Conservation (phyloP, 2,329 filamentous ascomycete species). For the Penicillium freii region DNA sequence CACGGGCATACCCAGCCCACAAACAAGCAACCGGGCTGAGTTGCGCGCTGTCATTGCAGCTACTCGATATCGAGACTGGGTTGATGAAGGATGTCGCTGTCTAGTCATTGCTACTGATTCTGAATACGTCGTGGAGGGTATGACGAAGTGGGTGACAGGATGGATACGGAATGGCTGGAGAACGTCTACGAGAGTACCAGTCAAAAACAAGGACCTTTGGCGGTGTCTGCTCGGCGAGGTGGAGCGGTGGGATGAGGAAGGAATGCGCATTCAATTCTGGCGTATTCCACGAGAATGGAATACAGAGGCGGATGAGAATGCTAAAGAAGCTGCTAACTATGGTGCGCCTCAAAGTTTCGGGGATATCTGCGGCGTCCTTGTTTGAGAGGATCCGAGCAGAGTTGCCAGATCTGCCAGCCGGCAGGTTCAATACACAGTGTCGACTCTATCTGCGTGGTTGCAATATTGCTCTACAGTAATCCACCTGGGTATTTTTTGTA, state of each 20-base stretch:
- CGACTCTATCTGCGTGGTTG: too few species aligned
- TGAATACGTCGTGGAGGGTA: slow-evolving; percentile 50
- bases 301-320: background rate
- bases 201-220: slow-evolving; percentile 42
- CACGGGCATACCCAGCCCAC: slow-evolving; percentile 15
- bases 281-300: background rate
- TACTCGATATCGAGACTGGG: slow-evolving; percentile 49
- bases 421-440: background rate
- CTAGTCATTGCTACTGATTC: slow-evolving; percentile 57
- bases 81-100: slow-evolving; percentile 40
- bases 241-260: slow-evolving; percentile 29
- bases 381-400: background rate
- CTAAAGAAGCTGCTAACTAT: background rate
- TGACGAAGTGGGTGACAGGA: slow-evolving; percentile 46
- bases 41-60: slow-evolving; percentile 55
- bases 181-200: fast-evolving
- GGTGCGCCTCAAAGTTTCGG: too few species aligned
- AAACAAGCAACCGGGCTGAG: slow-evolving; percentile 56
- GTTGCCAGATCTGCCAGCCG: background rate
- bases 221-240: slow-evolving; percentile 47
- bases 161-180: slow-evolving; percentile 44
- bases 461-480: too few species aligned
- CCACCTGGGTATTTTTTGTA: background rate
- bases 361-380: background rate
- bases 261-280: slow-evolving; percentile 22